phyloP scores from a whole-genome alignment of 352 stramenopile genomes.

The Discostella stelligera region DNA sequence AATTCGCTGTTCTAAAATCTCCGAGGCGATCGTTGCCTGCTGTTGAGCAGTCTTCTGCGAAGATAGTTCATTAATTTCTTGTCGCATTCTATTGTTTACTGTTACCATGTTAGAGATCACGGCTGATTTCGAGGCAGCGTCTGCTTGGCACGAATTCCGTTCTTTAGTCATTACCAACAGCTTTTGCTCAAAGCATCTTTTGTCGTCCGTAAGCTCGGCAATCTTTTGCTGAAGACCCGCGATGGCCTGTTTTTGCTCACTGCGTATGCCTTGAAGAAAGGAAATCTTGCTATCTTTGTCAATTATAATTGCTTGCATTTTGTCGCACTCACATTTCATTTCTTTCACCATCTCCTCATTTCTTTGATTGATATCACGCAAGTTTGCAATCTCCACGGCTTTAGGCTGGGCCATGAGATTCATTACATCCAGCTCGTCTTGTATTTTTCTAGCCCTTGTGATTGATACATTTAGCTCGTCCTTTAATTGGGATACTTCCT shows the following conservation, averaged over 20 bases:
- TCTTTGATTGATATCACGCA: constrained; percentile 18
- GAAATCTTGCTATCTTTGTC: constrained; percentile 32
- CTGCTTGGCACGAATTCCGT: constrained; percentile 12
- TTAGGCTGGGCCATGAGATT: constrained; percentile 21
- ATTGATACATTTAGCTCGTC: constrained; percentile 13
- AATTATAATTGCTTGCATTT: constrained; percentile 24
- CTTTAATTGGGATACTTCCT: constrained; percentile 6
- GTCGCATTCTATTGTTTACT: constrained; percentile 13
- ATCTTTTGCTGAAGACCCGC: constrained; percentile 3
- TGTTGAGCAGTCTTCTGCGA: constrained; percentile 15
- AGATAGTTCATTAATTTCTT: constrained; percentile 19
- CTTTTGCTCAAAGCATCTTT: constrained; percentile 18
- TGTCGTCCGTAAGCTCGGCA: background rate
- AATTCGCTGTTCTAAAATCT: constrained; percentile 16
- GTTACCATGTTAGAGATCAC: constrained; percentile 28
- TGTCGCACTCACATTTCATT: constrained; percentile 17
- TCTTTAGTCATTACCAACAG: constrained; percentile 25
- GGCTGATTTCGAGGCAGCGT: constrained; percentile 14
- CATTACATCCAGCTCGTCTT: constrained; percentile 8
- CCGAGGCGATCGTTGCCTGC: constrained; percentile 16
- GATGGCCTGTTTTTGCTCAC: constrained; percentile 8
- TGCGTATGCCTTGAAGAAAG: constrained; percentile 5
- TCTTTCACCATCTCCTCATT: constrained; percentile 14
- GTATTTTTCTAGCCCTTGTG: constrained; percentile 10
- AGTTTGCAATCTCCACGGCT: constrained; percentile 17